Evolutionary conservation across 306 rosid genomes (phyloP), one percentile per base, ranked within the genome.

Genomic region (Cajanus cajan): DNA sequence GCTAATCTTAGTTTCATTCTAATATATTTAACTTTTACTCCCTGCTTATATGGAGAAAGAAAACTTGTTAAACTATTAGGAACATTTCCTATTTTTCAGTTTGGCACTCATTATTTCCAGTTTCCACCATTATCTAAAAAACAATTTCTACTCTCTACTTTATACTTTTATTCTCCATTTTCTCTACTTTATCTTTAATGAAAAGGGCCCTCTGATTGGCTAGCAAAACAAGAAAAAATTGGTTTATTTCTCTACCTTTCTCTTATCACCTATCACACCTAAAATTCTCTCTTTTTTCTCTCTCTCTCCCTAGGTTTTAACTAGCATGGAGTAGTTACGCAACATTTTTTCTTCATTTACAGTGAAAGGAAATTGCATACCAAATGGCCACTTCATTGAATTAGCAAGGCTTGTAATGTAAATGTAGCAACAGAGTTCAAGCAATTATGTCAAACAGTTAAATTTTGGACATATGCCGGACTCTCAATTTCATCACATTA

Each of bases 391-490:
- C 45, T 78, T 78, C 82, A 37, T 7, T 62, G 45, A 76, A 48
- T 33, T 18, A 36, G 41, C 13, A 45, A 51, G 40, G 44, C 40
- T n/a, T n/a, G 31, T 28, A 1, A 71, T 70, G 77, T 59, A 48
- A n/a, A 50, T 9, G 51, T 25, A 18, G 31, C 58, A 71, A 36
- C 8, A 21, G 21, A 79, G 71, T 45, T 44, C 24, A 21, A 5
- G 44, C 57, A 34, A 71, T 47, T 48, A 71, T 24, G 73, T 34
- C 66, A 43, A 66, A 44, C 31, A 41, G n/a, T 24, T 21, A 15
- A 74, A 16, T 55, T 54, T 21, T 55, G 55, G 39, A 65, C 55
- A 74, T 59, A 28, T 16, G 74, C 28, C 10, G 51, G 57, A 80
- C 25, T 11, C n/a, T 22, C 4, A 2, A 39, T 65, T 45, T 12